These are phyloP conservation scores for Apiospora hydei DNA, from an alignment of 2,329 filamentous ascomycete species.

Conservation along the genomic window DNA sequence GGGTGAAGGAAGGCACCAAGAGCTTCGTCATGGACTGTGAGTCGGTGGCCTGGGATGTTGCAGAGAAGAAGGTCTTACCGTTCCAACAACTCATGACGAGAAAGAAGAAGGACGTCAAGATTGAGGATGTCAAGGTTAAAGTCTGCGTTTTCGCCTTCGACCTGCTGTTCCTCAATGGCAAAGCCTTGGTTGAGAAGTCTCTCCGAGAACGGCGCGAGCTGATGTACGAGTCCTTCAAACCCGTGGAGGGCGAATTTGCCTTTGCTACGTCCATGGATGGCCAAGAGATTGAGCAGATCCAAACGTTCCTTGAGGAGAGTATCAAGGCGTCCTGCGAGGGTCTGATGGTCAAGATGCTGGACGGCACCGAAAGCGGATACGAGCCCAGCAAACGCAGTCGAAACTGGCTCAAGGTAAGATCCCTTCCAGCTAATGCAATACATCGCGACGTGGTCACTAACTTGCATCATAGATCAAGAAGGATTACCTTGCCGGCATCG, in stretches of 20 bases:
- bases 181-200: constrained; percentile 85
- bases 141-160: constrained; percentile 98
- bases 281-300: constrained; percentile 91
- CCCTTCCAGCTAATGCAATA: background rate
- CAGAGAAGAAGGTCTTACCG: constrained; percentile 92
- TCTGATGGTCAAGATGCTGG: constrained; percentile 99
- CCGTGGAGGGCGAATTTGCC: constrained; percentile 87
- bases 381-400: constrained; percentile 95
- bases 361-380: constrained; percentile 90
- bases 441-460: constrained; percentile 32
- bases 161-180: constrained; percentile 89
- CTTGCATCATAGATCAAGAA: constrained; percentile 78
- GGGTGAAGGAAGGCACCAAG: constrained; percentile 89
- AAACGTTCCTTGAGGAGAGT: constrained; percentile 89
- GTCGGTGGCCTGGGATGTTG: constrained; percentile 95
- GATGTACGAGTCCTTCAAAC: constrained; percentile 74
- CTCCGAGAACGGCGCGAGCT: constrained; percentile 84
- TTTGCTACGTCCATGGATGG: constrained; percentile 89
- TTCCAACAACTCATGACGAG: constrained; percentile 99
- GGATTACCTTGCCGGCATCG: constrained; percentile 92
- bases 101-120: constrained; percentile 96
- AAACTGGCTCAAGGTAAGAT: constrained; percentile 91
- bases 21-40: constrained; percentile 99
- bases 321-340: constrained; percentile 97
- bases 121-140: constrained; percentile 94